Evolutionary conservation across 306 rosid species (phyloP).

Genomic region (Pyrus pyrifolia): DNA sequence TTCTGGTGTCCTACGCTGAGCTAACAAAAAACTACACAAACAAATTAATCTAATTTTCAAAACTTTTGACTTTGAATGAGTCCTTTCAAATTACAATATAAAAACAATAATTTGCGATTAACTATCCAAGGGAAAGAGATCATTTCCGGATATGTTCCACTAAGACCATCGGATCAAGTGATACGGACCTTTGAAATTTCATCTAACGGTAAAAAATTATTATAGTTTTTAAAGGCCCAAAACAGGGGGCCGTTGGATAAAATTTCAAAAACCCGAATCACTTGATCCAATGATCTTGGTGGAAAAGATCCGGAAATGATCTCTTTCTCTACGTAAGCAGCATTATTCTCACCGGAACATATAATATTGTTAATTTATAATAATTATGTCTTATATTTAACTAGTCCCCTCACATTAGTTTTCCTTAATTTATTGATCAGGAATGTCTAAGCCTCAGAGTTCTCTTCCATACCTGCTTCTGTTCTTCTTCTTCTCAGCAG

Average conservation of each 20-base stretch:
- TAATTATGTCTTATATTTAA: not conserved
- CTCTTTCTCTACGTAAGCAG: too few relatives aligned
- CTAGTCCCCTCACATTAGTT: not conserved
- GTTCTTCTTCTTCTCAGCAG: slow-evolving; percentile 19
- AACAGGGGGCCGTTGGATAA: too few relatives aligned
- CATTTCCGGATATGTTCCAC: rapidly evolving
- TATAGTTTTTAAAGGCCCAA: too few relatives aligned
- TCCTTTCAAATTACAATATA: not conserved
- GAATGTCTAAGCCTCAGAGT: slow-evolving; percentile 14
- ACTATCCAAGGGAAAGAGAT: too few relatives aligned
- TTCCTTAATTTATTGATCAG: not conserved
- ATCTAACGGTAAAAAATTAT: too few relatives aligned
- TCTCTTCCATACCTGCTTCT: not conserved
- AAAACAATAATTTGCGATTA: too few relatives aligned
- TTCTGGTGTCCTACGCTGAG: not conserved
- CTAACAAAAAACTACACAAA: not conserved
- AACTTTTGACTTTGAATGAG: not conserved
- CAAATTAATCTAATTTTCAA: not conserved
- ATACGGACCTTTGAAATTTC: too few relatives aligned
- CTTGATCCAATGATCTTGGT: too few relatives aligned
- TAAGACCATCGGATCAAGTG: too few relatives aligned
- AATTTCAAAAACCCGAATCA: too few relatives aligned
- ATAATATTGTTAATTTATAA: not conserved
- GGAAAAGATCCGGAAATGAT: too few relatives aligned
- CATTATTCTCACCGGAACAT: too few relatives aligned